Percentiles rank a stretch among this genome's conserved stretches.
These are phyloP conservation scores for Fragilaria radians DNA, from an alignment of 108 stramenopile genomes.

Conservation along the genomic window DNA sequence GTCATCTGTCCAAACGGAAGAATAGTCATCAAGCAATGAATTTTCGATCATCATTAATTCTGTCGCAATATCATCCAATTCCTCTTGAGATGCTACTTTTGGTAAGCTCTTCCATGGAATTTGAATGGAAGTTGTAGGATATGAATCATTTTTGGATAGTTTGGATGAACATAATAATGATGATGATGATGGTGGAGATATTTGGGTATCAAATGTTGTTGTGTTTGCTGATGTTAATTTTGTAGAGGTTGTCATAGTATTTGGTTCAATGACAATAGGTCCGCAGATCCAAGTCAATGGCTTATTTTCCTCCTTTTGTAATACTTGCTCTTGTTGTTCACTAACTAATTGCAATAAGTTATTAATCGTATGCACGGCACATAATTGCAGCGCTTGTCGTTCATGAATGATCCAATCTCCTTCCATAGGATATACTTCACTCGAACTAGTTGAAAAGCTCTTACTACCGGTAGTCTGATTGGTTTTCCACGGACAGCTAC, in stretches of 20 bases:
- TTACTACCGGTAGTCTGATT: too few species aligned
- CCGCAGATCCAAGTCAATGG: slow-evolving; percentile 2
- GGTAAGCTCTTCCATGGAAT: not conserved
- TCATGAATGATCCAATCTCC: slow-evolving; percentile 24
- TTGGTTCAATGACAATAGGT: not conserved
- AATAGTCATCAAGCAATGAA: slow-evolving; percentile 9
- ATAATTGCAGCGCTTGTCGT: slow-evolving; percentile 31
- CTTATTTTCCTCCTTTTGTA: too few species aligned
- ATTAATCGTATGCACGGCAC: slow-evolving; percentile 35
- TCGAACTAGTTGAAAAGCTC: too few species aligned
- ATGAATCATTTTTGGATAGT: too few species aligned
- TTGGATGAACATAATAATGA: too few species aligned
- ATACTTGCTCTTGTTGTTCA: slow-evolving; percentile 3
- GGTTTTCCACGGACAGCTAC: too few species aligned
- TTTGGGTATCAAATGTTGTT: not conserved
- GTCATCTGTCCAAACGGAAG: not conserved
- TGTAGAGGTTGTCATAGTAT: too few species aligned
- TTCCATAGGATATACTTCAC: too few species aligned
- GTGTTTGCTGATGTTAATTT: not conserved
- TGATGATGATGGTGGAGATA: not conserved
- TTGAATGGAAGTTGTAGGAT: not conserved
- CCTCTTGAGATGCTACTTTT: slow-evolving; percentile 17
- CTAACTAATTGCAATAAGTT: slow-evolving; percentile 24
- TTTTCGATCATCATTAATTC: slow-evolving; percentile 22
- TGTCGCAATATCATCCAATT: slow-evolving; percentile 27